Evolutionary conservation across 2,329 filamentous ascomycete species (phyloP), one percentile per base, ranked within the genome.

Genomic region (Leptographium galeiforme): DNA sequence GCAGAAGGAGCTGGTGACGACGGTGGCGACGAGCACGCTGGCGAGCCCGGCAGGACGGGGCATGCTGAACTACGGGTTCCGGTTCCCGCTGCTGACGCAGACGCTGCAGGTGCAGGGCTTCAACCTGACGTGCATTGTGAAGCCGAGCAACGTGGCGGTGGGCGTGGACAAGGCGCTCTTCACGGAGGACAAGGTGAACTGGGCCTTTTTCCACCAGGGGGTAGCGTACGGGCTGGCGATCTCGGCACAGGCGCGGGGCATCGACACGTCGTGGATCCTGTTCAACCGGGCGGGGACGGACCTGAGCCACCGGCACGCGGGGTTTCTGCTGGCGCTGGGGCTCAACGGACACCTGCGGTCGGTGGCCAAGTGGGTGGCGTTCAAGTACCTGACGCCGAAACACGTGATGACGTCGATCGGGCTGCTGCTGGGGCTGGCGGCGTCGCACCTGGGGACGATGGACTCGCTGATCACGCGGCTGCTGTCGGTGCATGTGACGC

Each of bases 351-450:
- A 98, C 68, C 73, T 98, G n/a, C 93, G 88, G 61, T 85, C 82
- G 8, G 79, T 98, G 33, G 93, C 93, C 3, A 97, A 97, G 71
- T 98, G 93, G 91, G 85, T 98, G 45, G 91, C 90, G 10, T 98
- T 97, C 77, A 97, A 96, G 64, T 98, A 98, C 61, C 73, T 98
- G n/a, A 98, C 93, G 0, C 91, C 93, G 1, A 98, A 98, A 63
- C 94, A 98, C 67, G 95, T 90, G 32, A 98, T 98, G 93, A 97
- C 93, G 30, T 97, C 93, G 1, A 91, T 98, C 53, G 93, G 93
- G 11, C 74, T 98, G n/a, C 75, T 98, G 4, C 75, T 98, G 0
- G 93, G 93, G 1, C 74, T 98, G 18, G 90, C 93, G 10, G 93
- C 88, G 32, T 97, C 93, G 1, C 95, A 95, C 64, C 76, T 96